Percentiles rank a stretch among this genome's conserved stretches.
Evolutionary conservation across 192 early-diverging fungal genomes (phyloP).

Genomic region (Entomortierella lignicola): DNA sequence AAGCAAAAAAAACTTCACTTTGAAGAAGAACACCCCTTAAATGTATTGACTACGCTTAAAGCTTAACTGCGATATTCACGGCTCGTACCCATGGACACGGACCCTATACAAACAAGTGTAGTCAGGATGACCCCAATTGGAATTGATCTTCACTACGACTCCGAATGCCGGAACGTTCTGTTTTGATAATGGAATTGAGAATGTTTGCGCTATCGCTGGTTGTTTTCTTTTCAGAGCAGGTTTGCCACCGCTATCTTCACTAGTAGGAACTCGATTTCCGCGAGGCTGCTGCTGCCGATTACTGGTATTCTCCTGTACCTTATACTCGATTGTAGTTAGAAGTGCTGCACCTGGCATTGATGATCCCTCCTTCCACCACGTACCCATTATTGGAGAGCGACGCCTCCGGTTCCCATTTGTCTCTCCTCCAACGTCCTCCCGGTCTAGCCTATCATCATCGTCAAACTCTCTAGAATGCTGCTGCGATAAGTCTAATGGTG

Average conservation of each 20-base stretch:
- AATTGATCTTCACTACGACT: slow-evolving; percentile 66
- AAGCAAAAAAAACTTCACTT: slow-evolving; percentile 10
- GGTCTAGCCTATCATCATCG: not conserved
- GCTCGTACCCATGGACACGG: slow-evolving; percentile 69
- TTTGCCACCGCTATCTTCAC: not conserved
- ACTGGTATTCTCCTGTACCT: slow-evolving; percentile 50
- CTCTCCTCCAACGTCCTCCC: not conserved
- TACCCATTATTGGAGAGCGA: slow-evolving; percentile 13
- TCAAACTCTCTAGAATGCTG: no score
- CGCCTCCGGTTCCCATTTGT: not conserved
- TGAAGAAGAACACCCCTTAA: no score
- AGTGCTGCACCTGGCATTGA: slow-evolving; percentile 17
- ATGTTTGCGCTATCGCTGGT: slow-evolving; percentile 31
- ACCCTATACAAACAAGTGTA: slow-evolving; percentile 82
- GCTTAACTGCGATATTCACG: not conserved
- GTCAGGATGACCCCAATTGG: slow-evolving; percentile 77
- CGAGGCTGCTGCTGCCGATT: not conserved
- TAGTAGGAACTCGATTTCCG: not conserved
- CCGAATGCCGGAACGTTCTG: slow-evolving; percentile 49
- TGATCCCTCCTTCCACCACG: slow-evolving; percentile 31
- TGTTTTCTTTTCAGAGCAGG: not conserved
- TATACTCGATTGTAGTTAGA: slow-evolving; percentile 54
- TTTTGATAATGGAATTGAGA: slow-evolving; percentile 45
- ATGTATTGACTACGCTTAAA: no score
- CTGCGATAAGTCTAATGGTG: not conserved